Conservation (phyloP, 495 filamentous ascomycete genomes). For the Penicillium macrosclerotiorum region DNA sequence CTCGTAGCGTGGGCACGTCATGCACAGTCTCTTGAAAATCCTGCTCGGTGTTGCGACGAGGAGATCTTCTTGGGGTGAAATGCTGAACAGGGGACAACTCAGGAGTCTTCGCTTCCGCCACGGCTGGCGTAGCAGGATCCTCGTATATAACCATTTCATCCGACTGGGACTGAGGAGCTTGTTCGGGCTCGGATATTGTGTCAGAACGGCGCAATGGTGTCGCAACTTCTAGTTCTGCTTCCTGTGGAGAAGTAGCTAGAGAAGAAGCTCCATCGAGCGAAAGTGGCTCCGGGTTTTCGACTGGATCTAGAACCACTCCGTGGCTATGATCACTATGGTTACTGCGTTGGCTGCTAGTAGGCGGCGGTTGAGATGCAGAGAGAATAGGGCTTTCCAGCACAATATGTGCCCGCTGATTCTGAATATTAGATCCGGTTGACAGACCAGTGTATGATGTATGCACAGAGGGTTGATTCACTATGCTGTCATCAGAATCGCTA, state of each 20-base stretch:
- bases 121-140: slow-evolving; percentile 35
- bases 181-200: slow-evolving; percentile 5
- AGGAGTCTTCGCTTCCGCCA: slow-evolving; percentile 4
- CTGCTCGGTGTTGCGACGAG: slow-evolving; percentile 4
- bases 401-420: slow-evolving; percentile 38
- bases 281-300: slow-evolving; percentile 14
- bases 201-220: slow-evolving; percentile 7
- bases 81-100: slow-evolving; percentile 7
- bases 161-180: slow-evolving; percentile 10
- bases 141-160: slow-evolving; percentile 42
- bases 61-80: slow-evolving; percentile 12
- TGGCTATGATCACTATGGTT: slow-evolving; percentile 2
- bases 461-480: slow-evolving; percentile 11
- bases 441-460: slow-evolving; percentile 34
- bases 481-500: slow-evolving; percentile 31
- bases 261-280: slow-evolving; percentile 9
- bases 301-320: slow-evolving; percentile 5
- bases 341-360: neutral
- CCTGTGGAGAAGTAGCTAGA: slow-evolving; percentile 4
- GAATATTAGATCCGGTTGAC: slow-evolving; percentile 60
- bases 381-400: slow-evolving; percentile 28
- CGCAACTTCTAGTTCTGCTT: neutral
- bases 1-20: neutral
- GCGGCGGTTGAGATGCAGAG: slow-evolving; percentile 16
- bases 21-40: neutral